A percentile compares a stretch with the other conserved stretches of the same genome.
phyloP scores from a whole-genome alignment of 2,329 filamentous ascomycete genomes.

The Claviceps lovelessii region DNA sequence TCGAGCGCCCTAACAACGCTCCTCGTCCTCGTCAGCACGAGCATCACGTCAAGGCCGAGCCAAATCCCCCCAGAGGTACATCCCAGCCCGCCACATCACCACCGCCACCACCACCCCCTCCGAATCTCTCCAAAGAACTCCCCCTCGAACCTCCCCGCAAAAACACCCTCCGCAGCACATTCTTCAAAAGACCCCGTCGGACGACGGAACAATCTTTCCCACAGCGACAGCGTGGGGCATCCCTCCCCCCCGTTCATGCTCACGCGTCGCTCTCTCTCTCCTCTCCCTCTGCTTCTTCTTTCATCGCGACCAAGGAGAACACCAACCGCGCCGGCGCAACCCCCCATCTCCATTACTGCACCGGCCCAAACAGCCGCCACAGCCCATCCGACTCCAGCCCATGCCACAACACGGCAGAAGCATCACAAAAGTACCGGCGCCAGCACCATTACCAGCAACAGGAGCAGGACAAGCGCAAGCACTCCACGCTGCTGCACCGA shows the following conservation, averaged over 20 bases:
- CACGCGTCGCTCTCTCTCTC: not conserved
- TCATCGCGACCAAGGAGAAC: not conserved
- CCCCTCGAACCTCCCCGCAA: constrained; percentile 7
- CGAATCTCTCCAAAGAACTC: constrained; percentile 8
- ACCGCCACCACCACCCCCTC: not conserved
- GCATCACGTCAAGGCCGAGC: not conserved
- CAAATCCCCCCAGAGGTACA: not conserved
- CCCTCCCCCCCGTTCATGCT: not conserved
- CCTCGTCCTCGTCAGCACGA: no score
- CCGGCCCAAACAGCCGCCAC: not conserved
- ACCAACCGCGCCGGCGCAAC: not conserved
- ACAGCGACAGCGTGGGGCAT: not conserved
- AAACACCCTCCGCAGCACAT: constrained; percentile 3
- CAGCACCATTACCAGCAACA: no score
- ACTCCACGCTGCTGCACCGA: constrained; percentile 4
- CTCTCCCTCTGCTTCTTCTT: not conserved
- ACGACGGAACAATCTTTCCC: not conserved
- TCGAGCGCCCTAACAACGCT: no score
- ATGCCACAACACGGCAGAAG: no score
- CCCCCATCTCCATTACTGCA: not conserved
- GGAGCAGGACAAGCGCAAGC: constrained; percentile 1
- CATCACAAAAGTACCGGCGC: not conserved
- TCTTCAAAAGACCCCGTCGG: not conserved
- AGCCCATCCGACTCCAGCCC: not conserved
- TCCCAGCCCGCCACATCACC: constrained; percentile 5